Base-by-base conservation (phyloP, 805 yeast species). In the Saturnispora bothae region DNA sequence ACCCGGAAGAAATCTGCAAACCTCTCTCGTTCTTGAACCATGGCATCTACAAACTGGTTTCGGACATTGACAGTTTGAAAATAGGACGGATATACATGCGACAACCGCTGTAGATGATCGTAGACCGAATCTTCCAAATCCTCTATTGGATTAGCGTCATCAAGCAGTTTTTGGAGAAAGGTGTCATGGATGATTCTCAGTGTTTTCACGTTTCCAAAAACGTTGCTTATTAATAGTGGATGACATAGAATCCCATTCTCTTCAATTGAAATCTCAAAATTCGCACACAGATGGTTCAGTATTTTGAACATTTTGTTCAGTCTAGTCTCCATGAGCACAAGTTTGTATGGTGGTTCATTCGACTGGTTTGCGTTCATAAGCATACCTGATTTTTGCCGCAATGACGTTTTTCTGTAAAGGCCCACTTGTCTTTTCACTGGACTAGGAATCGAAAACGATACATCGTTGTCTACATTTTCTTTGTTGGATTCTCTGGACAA, bases 71-170 rank as follows among this genome's bases (percentile, higher is more conserved):
- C 38, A 3, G 45, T 30, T 1, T 39, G 34, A 4, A 52, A 21
- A 39, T 46, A 52, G 4, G 57, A 49, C 12, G 58, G 56, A 40
- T 52, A 54, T 5, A 50, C 49, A 36, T 52, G 53, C 3, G 42
- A 29, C 1, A 51, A 39, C 30, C 58, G 28, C 21, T 45, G 47
- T 18, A 52, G 40, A 36, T 50, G 42, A 23, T 49, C 53, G 14
- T 41, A 34, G 4, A 53, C 17, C 7, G 43, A 22, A 6, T 43
- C 42, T 33, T 43, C 47, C 12, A 33, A 28, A 30, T 45, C 36
- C 12, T 38, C 46, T 5, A 38, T 41, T 6, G 32, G 34, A 7
- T 22, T 18, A 21, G 20, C 38, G 19, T 27, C 33, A 20, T 32
- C 38, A 9, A 33, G 17, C 3, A 48, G 17, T 13, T 33, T 31